Evolutionary conservation across 257 asterid species (phyloP), one percentile per base, ranked within the genome.

Genomic region (Avicennia marina): DNA sequence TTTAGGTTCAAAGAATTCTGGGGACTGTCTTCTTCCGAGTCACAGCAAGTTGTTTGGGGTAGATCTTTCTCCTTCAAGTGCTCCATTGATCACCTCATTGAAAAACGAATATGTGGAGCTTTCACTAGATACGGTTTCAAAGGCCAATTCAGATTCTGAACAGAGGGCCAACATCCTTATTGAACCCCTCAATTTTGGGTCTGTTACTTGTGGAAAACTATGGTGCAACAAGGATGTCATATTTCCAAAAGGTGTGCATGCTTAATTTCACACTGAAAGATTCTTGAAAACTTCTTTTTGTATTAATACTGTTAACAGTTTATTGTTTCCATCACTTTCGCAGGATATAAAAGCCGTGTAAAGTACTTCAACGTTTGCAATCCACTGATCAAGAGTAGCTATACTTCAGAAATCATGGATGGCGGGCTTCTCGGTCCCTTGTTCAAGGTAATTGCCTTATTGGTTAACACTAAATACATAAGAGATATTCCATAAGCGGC

Each of bases 181-280:
- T 11, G 80, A 77, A 59, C 82, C 75, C n/a, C 39, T 80, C 22
- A 71, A 54, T 47, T 64, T 71, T 19, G 95, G 95, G 38, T 71
- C 82, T 12, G 69, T 69, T 36, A 72, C 74, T 39, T 38, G 31
- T 48, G 82, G 94, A 57, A 87, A 70, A 64, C 38, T 52, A 22
- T 87, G 96, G 96, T 81, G 85, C 79, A 74, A 56, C 71, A 81
- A 76, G 75, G 73, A 70, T 60, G 81, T 81, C 60, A 84, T 87
- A 67, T 84, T 75, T 69, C 88, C 96, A 20, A 79, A 68, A 75
- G 96, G 96, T 81, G 62, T n/a, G n/a, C n/a, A n/a, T n/a, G n/a
- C n/a, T n/a, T n/a, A n/a, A n/a, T n/a, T n/a, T n/a, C n/a, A n/a
- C n/a, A n/a, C n/a, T 43, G 74, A 11, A 53, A n/a, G n/a, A n/a